These are phyloP conservation scores for Gautieria morchelliformis DNA, from an alignment of 768 basidiomycete genomes.

Conservation along the genomic window DNA sequence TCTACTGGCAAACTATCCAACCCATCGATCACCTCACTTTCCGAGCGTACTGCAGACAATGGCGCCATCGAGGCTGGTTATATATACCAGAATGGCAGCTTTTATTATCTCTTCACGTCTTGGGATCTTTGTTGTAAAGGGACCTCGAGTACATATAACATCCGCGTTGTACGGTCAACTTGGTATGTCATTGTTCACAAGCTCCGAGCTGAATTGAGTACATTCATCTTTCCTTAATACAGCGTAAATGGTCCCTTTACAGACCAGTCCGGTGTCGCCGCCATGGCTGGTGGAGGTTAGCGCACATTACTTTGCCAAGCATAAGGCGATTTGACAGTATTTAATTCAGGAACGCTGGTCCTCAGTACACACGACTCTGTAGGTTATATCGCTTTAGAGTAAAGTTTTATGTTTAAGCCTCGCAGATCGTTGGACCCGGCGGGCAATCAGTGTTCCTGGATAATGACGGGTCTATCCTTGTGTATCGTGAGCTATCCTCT, in stretches of 20 bases:
- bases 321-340: neutral
- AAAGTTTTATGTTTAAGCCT: neutral
- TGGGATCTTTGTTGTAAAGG: slow-evolving; percentile 48
- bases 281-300: slow-evolving; percentile 38
- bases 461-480: slow-evolving; percentile 35
- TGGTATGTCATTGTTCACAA: slow-evolving; percentile 21
- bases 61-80: slow-evolving; percentile 43
- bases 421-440: slow-evolving; percentile 44
- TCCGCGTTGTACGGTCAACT: slow-evolving; percentile 42
- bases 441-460: slow-evolving; percentile 42
- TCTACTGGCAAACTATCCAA: slow-evolving; percentile 34
- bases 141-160: slow-evolving; percentile 47
- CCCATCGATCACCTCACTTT: slow-evolving; percentile 31
- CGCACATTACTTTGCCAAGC: neutral
- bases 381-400: slow-evolving; percentile 8
- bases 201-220: neutral
- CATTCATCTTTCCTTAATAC: neutral
- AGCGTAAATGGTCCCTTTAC: slow-evolving; percentile 38
- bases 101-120: slow-evolving; percentile 46
- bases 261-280: slow-evolving; percentile 35
- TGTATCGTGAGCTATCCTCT: slow-evolving; percentile 34
- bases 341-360: slow-evolving; percentile 28
- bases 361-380: slow-evolving; percentile 35
- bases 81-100: slow-evolving; percentile 34
- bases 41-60: slow-evolving; percentile 32